Conservation (phyloP, 2,329 filamentous ascomycete genomes). For the Diaporthe sp. region DNA sequence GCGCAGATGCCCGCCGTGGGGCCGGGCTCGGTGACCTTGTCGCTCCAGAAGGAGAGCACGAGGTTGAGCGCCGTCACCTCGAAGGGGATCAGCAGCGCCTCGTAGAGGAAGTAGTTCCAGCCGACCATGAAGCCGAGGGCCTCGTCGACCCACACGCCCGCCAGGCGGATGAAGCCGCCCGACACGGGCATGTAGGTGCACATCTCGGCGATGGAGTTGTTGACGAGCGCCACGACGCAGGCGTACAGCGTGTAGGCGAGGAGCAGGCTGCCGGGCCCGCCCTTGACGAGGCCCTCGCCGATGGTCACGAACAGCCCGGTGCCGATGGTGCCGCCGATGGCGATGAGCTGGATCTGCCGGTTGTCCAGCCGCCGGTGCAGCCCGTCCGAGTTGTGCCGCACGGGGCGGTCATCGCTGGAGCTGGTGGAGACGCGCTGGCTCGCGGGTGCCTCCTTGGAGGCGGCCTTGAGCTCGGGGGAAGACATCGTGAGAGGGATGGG, state of each 20-base stretch:
- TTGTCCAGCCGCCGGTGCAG: conserved; percentile 65
- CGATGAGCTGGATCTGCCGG: conserved; percentile 70
- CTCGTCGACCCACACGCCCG: conserved; percentile 75
- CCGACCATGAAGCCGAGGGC: conserved; percentile 70
- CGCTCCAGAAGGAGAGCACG: conserved; percentile 62
- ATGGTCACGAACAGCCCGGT: conserved; percentile 74
- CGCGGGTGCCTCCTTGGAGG: conserved; percentile 26
- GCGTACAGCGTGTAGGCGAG: conserved; percentile 71
- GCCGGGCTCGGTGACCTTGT: conserved; percentile 50
- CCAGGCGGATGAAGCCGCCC: conserved; percentile 74
- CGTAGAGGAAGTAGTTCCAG: conserved; percentile 60
- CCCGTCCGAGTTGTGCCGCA: conserved; percentile 39
- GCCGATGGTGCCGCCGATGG: conserved; percentile 70
- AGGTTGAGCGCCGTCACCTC: conserved; percentile 57
- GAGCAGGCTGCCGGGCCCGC: conserved; percentile 65
- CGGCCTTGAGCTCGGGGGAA: conserved; percentile 15
- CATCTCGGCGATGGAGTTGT: conserved; percentile 78
- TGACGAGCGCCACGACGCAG: conserved; percentile 70
- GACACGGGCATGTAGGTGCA: conserved; percentile 72
- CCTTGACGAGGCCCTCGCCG: conserved; percentile 63
- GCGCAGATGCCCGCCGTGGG: conserved; percentile 67
- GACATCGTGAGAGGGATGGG: conserved; percentile 13
- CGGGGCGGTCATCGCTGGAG: conserved; percentile 7
- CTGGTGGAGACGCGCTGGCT: conserved; percentile 21
- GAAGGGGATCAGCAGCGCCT: conserved; percentile 57